Evolutionary conservation across 2,329 filamentous ascomycete species (phyloP).

Genomic region (Stylonectria norvegica): DNA sequence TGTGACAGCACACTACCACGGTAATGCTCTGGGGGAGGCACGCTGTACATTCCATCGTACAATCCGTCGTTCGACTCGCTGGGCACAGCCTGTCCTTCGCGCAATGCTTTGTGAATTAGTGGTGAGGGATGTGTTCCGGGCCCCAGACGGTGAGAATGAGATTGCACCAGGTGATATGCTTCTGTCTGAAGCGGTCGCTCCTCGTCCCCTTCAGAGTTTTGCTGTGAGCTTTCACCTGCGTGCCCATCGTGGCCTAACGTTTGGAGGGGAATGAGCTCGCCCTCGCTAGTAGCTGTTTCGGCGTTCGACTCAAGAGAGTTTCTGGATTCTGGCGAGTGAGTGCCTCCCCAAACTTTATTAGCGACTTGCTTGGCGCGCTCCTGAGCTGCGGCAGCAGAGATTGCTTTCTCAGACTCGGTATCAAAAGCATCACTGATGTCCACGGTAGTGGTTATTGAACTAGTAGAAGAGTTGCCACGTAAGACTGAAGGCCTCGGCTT

Average conservation of each 20-base stretch:
- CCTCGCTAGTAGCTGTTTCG: slow-evolving; percentile 28
- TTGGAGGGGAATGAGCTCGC: slow-evolving; percentile 28
- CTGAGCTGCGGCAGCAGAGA: slow-evolving; percentile 38
- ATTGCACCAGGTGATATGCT: slow-evolving; percentile 41
- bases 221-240: not conserved
- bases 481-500: slow-evolving; percentile 41
- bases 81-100: slow-evolving; percentile 19
- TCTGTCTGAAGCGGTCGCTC: no score
- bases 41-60: slow-evolving; percentile 40
- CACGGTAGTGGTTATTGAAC: slow-evolving; percentile 31
- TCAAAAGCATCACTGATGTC: slow-evolving; percentile 28
- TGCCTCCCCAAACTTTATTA: slow-evolving; percentile 31
- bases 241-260: slow-evolving; percentile 20
- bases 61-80: slow-evolving; percentile 38
- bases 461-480: slow-evolving; percentile 40
- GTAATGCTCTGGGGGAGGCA: slow-evolving; percentile 40
- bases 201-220: slow-evolving; percentile 20
- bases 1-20: slow-evolving; percentile 45
- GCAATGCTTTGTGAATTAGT: slow-evolving; percentile 10
- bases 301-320: slow-evolving; percentile 38
- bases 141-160: slow-evolving; percentile 35
- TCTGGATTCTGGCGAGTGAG: slow-evolving; percentile 27
- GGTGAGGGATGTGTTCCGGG: slow-evolving; percentile 9
- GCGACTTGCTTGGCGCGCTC: slow-evolving; percentile 42
- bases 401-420: slow-evolving; percentile 23